Conservation (phyloP, 2,329 filamentous ascomycete genomes). For the Fusarium foetens region DNA sequence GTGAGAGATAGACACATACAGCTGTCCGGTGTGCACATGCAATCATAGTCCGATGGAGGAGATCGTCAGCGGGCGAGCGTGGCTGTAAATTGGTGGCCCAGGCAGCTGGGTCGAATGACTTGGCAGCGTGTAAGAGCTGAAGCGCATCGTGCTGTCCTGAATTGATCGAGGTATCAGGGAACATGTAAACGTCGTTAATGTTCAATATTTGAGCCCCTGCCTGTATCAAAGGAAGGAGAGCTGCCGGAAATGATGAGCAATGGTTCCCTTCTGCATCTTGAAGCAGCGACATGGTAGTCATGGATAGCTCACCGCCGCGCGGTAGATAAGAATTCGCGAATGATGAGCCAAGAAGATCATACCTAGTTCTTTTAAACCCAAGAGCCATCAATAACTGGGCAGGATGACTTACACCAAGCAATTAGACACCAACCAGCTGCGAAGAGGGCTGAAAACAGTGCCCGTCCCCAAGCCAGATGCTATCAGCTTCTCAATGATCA, state of each 20-base stretch:
- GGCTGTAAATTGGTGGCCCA: background rate
- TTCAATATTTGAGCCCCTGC: background rate
- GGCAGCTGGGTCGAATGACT: background rate
- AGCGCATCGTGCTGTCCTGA: background rate
- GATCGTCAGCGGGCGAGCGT: background rate
- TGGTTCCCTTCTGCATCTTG: background rate
- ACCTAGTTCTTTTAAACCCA: background rate
- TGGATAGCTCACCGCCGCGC: background rate
- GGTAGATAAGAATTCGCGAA: background rate
- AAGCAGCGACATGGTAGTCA: background rate
- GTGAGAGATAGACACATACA: background rate
- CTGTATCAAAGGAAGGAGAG: background rate
- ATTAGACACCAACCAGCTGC: background rate
- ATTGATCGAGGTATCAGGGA: accelerated
- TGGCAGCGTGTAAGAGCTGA: background rate
- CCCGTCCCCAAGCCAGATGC: accelerated
- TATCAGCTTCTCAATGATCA: background rate
- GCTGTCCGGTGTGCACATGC: background rate
- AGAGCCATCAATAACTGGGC: accelerated
- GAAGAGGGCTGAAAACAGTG: background rate
- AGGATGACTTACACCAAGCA: background rate
- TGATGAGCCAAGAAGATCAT: background rate
- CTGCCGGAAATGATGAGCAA: background rate
- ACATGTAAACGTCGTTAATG: accelerated
- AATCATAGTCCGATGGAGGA: background rate